phyloP scores from a whole-genome alignment of 495 filamentous ascomycete species.

The Echria macrotheca region DNA sequence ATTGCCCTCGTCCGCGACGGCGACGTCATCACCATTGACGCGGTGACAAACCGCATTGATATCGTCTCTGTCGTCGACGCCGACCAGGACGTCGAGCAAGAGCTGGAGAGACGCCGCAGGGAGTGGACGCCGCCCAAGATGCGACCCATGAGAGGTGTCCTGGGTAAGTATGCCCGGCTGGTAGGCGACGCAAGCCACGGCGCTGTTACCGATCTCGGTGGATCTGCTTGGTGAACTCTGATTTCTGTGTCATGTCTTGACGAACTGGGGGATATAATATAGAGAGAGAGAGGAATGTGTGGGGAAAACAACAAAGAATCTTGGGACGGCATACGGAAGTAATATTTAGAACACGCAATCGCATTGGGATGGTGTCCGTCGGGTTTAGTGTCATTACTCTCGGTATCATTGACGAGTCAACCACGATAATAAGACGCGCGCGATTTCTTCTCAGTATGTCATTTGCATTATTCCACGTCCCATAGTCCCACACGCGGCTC shows the following conservation, averaged over 20 bases:
- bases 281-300: background rate
- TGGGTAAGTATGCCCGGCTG: slow-evolving; percentile 81
- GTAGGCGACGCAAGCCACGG: slow-evolving; percentile 53
- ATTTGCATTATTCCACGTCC: no score
- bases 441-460: no score
- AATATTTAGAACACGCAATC: no score
- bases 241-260: no score
- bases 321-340: no score
- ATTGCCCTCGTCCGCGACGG: slow-evolving; percentile 77
- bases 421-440: no score
- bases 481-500: no score
- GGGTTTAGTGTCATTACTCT: no score
- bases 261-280: no score
- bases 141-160: slow-evolving; percentile 73
- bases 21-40: slow-evolving; percentile 82
- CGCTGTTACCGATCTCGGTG: slow-evolving; percentile 45
- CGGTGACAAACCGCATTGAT: slow-evolving; percentile 70
- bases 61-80: slow-evolving; percentile 42
- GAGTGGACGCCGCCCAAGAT: slow-evolving; percentile 69
- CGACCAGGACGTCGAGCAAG: slow-evolving; percentile 45
- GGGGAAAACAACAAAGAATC: no score
- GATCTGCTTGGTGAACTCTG: slow-evolving; percentile 18
- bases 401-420: no score
- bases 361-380: no score
- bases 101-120: slow-evolving; percentile 60